phyloP scores from a whole-genome alignment of 2,329 filamentous ascomycete species.

The Furcasterigmium furcatum region DNA sequence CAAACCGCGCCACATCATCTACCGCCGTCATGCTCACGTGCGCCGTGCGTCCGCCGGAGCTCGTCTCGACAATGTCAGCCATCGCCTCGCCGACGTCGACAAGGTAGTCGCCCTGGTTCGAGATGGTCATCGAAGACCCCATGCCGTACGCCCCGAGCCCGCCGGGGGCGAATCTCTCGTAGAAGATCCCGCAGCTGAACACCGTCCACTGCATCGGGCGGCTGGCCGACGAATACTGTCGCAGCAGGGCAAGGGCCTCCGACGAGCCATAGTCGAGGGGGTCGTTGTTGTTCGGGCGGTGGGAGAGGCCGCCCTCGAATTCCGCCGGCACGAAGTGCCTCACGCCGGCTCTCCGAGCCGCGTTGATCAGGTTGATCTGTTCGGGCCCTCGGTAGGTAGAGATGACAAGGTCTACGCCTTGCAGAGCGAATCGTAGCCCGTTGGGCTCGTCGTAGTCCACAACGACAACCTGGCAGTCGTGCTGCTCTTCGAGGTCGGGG shows the following conservation, averaged over 20 bases:
- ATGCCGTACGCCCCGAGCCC: conserved; percentile 60
- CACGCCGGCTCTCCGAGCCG: conserved; percentile 62
- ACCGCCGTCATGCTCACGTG: conserved; percentile 66
- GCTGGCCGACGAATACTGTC: conserved; percentile 44
- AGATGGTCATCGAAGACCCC: conserved; percentile 50
- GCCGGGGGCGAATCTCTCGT: conserved; percentile 69
- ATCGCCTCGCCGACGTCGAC: conserved; percentile 56
- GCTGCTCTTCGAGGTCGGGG: conserved; percentile 45
- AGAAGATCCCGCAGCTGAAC: conserved; percentile 73
- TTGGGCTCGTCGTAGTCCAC: conserved; percentile 63
- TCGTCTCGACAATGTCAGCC: conserved; percentile 59
- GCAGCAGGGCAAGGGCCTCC: conserved; percentile 53
- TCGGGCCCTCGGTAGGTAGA: conserved; percentile 66
- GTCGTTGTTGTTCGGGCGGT: conserved; percentile 50
- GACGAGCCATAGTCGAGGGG: conserved; percentile 59
- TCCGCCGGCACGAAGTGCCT: conserved; percentile 71
- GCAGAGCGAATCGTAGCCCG: conserved; percentile 62
- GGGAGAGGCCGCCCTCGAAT: conserved; percentile 63
- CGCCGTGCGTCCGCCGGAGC: conserved; percentile 44
- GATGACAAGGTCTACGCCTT: conserved; percentile 70
- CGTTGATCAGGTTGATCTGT: conserved; percentile 70
- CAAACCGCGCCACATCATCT: conserved; percentile 66
- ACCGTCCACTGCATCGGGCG: conserved; percentile 62
- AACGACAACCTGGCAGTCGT: conserved; percentile 62
- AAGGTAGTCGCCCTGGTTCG: conserved; percentile 61